These are phyloP conservation scores for Pseudocercospora macadamiae DNA, from an alignment of 2,329 filamentous ascomycete genomes.

Conservation along the genomic window DNA sequence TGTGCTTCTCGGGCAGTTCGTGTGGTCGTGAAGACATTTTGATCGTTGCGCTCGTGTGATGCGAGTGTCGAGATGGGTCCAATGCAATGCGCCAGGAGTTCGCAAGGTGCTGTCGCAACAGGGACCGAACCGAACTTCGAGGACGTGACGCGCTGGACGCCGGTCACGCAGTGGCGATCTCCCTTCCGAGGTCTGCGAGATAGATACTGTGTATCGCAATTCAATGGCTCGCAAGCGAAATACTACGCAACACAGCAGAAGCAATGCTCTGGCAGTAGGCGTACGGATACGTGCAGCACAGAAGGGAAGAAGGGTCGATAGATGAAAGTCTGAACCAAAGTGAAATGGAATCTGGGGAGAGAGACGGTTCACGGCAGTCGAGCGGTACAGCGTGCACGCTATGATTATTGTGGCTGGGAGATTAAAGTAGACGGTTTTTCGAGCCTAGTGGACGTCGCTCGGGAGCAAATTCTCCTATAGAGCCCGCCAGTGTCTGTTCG, in stretches of 20 bases:
- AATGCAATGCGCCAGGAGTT: background rate
- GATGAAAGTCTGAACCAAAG: background rate
- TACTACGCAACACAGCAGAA: background rate
- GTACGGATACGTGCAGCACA: background rate
- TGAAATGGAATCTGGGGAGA: background rate
- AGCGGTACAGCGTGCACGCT: background rate
- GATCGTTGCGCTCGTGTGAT: background rate
- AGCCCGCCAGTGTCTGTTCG: too few species aligned
- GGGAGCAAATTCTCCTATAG: background rate
- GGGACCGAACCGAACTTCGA: background rate
- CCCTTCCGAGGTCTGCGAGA: slow-evolving; percentile 1
- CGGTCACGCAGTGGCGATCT: background rate
- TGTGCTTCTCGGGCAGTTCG: slow-evolving; percentile 62
- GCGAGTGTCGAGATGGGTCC: background rate
- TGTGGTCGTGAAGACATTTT: slow-evolving; percentile 12
- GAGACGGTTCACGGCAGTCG: background rate
- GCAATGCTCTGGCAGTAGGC: background rate
- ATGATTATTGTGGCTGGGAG: background rate
- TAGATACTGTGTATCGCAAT: background rate
- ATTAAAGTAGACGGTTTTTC: background rate
- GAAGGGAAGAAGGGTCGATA: background rate
- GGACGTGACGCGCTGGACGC: slow-evolving; percentile 1
- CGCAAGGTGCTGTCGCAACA: background rate
- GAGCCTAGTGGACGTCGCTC: background rate
- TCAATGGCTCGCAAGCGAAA: background rate